Percentiles rank a stretch among this genome's conserved stretches.
phyloP scores from a whole-genome alignment of 768 basidiomycete genomes.

The Pisolithus microcarpus region DNA sequence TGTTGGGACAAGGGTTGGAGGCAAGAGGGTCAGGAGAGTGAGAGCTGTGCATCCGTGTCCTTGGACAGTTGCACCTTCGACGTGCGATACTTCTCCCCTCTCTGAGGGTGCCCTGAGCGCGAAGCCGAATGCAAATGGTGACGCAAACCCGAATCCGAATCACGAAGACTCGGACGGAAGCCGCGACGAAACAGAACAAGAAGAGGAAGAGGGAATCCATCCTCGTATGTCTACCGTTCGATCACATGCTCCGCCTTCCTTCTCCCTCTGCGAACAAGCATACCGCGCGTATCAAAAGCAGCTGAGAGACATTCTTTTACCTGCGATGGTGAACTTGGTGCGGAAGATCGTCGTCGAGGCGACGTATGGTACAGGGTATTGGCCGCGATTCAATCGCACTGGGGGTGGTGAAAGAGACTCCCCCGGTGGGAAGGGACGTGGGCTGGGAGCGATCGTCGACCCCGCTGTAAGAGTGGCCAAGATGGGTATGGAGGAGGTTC shows the following conservation, averaged over 20 bases:
- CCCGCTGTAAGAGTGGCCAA: conserved; percentile 48
- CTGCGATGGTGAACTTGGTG: conserved; percentile 65
- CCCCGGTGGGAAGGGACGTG: too few relatives aligned
- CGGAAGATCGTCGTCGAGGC: conserved; percentile 60
- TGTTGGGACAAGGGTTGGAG: conserved; percentile 7
- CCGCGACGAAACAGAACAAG: conserved; percentile 1
- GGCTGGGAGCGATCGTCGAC: conserved; percentile 28
- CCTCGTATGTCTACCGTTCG: conserved; percentile 42
- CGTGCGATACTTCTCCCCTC: too few relatives aligned
- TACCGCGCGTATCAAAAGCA: conserved; percentile 53
- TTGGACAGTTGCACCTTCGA: conserved; percentile 38
- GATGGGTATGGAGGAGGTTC: conserved; percentile 58
- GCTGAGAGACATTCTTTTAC: conserved; percentile 52
- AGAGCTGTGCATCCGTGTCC: conserved; percentile 49
- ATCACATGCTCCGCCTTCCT: conserved; percentile 54
- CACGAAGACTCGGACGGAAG: too few relatives aligned
- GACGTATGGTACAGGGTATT: conserved; percentile 8
- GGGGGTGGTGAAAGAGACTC: too few relatives aligned
- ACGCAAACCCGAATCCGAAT: too few relatives aligned
- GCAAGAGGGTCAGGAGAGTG: conserved; percentile 16
- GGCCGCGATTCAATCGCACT: too few relatives aligned
- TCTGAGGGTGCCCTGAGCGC: too few relatives aligned
- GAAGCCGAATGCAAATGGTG: too few relatives aligned
- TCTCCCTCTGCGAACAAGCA: conserved; percentile 55
- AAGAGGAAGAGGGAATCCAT: conserved; percentile 30